These are phyloP conservation scores for Phytophthora cajani DNA, from an alignment of 352 stramenopile genomes.

Conservation along the genomic window DNA sequence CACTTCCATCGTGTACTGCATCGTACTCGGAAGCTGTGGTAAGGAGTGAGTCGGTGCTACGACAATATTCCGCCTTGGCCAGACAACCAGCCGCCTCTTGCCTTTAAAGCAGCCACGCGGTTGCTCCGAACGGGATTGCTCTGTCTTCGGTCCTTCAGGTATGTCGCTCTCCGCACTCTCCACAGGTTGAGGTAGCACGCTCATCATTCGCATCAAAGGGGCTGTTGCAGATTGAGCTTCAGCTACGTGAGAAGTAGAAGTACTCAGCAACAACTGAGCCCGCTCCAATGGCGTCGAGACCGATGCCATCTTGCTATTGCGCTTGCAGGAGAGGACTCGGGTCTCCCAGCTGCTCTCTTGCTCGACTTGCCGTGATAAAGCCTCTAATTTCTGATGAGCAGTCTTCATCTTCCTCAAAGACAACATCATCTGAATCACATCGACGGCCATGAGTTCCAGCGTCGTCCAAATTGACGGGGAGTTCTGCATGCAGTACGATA, in stretches of 20 bases:
- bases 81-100: not conserved
- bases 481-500: conserved; percentile 30
- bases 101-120: not conserved
- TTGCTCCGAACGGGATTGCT: not conserved
- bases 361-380: conserved; percentile 3
- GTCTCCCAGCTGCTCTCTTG: not conserved
- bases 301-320: not conserved
- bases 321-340: not conserved
- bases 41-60: not conserved
- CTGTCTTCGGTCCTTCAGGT: not conserved
- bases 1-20: conserved; percentile 1
- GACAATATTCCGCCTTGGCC: not conserved
- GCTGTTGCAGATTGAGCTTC: not conserved
- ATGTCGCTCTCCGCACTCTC: not conserved
- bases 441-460: conserved; percentile 19
- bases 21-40: not conserved
- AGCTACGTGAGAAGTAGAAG: not conserved
- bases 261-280: not conserved
- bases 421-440: conserved; percentile 12
- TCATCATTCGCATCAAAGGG: not conserved
- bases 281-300: not conserved
- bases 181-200: not conserved
- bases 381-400: not conserved
- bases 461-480: conserved; percentile 21
- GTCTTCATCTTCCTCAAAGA: conserved; percentile 9